phyloP scores from a whole-genome alignment of 1,139 yeast species.

The Eremothecium cymbalariae region DNA sequence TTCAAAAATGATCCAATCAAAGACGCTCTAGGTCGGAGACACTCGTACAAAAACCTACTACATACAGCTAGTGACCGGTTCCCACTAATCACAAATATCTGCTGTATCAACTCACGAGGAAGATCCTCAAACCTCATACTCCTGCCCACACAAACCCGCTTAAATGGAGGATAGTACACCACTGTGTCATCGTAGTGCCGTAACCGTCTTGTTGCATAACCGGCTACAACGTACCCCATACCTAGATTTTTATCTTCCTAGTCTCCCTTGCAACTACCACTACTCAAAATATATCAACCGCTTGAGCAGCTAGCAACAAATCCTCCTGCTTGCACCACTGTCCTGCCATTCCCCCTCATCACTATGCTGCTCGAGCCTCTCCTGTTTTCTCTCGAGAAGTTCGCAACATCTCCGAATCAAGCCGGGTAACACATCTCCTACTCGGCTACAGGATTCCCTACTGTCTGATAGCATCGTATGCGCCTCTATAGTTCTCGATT shows the following conservation, averaged over 20 bases:
- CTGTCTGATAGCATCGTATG: too few species aligned
- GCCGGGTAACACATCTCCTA: too few species aligned
- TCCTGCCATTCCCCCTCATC: too few species aligned
- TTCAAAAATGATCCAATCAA: conserved; percentile 10
- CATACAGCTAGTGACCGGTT: conserved; percentile 13
- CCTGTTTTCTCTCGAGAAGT: too few species aligned
- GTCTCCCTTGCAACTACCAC: neutral
- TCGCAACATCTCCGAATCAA: too few species aligned
- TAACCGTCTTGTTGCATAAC: conserved; percentile 14
- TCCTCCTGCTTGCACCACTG: too few species aligned
- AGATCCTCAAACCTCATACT: conserved; percentile 9
- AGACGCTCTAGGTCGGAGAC: conserved; percentile 12
- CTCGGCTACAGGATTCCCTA: too few species aligned
- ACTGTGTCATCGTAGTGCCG: conserved; percentile 4
- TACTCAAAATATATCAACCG: neutral
- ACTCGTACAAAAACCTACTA: conserved; percentile 12
- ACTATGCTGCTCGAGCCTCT: too few species aligned
- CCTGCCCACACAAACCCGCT: neutral
- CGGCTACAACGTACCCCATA: conserved; percentile 20
- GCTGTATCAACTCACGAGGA: conserved; percentile 19
- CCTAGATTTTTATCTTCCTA: neutral
- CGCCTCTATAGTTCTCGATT: too few species aligned
- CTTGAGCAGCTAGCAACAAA: neutral
- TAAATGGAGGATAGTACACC: conserved; percentile 4
- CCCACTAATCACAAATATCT: conserved; percentile 16